Evolutionary conservation across 148 eudicot genomes (phyloP), one percentile per base, ranked within the genome.

Genomic region (Silene uniflora): DNA sequence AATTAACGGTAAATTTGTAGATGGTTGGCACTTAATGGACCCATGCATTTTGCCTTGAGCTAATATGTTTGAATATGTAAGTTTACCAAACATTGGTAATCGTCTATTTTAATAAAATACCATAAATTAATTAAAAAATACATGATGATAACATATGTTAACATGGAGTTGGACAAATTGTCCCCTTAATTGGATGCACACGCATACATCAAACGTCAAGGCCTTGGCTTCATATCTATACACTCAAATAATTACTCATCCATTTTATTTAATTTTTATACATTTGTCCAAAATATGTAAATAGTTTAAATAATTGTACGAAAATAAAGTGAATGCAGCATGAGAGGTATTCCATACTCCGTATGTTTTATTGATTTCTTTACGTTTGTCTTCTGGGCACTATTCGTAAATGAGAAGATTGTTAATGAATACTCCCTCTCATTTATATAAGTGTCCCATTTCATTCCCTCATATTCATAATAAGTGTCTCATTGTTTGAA

Each of bases 101-200:
- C 17, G 74, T 14, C 61, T 39, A 54, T 11, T 17, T 66, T 46
- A 13, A 18, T 56, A 3, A n/a, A 68, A 6, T 12, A 12, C 13
- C 55, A 10, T 0, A 10, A 49, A 12, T 12, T 49, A 13, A 49
- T 49, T 49, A 12, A 12, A 18, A 5, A 39, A 39, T 21, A 66
- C 3, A 32, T 32, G 18, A 21, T 63, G 68, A 66, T 66, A 1
- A 55, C 47, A 55, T 55, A 24, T 23, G 52, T 69, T 68, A 7
- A 58, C 19, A 59, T 76, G 27, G 23, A 58, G 42, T 56, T 80
- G 74, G 88, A 90, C 90, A 84, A 73, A 55, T 75, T 88, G 95
- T 90, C 80, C 85, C 95, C 95, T 84, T 78, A 55, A 80, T 83
- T 83, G 88, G 55, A 76, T 85, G 87, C 85, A 88, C 52, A 54